Conservation (phyloP, 202 grass and related monocot genomes). For the Bolboschoenoplectus hybrid region DNA sequence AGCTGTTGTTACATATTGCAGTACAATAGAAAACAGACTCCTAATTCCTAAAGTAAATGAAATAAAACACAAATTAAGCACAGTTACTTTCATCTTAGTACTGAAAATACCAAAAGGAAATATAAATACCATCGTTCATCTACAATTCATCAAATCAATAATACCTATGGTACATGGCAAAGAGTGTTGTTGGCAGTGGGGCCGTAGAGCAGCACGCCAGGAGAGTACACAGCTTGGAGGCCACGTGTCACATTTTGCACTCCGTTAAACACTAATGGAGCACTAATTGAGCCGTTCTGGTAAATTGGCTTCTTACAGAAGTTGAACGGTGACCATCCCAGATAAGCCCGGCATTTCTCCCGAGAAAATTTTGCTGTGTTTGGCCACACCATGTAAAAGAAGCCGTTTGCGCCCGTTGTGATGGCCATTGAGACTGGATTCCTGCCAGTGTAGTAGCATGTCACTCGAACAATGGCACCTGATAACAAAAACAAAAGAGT, state of each 20-base stretch:
- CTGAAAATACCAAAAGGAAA: background rate
- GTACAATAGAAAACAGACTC: background rate
- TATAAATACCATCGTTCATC: background rate
- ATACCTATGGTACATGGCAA: constrained; percentile 20
- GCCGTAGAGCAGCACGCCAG: background rate
- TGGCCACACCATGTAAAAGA: constrained; percentile 57
- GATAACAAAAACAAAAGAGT: background rate
- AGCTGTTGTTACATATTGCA: background rate
- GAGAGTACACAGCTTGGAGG: constrained; percentile 1
- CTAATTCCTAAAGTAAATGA: background rate
- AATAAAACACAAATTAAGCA: background rate
- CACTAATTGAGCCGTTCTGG: constrained; percentile 37
- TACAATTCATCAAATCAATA: background rate
- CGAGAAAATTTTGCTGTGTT: constrained; percentile 45
- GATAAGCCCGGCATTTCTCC: constrained; percentile 57
- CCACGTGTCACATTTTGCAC: background rate
- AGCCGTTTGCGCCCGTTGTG: constrained; percentile 54
- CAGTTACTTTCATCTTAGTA: background rate
- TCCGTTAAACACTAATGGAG: background rate
- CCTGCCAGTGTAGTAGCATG: constrained; percentile 28
- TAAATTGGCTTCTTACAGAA: constrained; percentile 56
- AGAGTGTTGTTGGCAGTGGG: constrained; percentile 23
- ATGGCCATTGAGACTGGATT: constrained; percentile 39
- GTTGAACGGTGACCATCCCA: constrained; percentile 52
- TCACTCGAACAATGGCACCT: constrained; percentile 31